Conservation (phyloP, 2,329 filamentous ascomycete species). For the Fusarium sp. region DNA sequence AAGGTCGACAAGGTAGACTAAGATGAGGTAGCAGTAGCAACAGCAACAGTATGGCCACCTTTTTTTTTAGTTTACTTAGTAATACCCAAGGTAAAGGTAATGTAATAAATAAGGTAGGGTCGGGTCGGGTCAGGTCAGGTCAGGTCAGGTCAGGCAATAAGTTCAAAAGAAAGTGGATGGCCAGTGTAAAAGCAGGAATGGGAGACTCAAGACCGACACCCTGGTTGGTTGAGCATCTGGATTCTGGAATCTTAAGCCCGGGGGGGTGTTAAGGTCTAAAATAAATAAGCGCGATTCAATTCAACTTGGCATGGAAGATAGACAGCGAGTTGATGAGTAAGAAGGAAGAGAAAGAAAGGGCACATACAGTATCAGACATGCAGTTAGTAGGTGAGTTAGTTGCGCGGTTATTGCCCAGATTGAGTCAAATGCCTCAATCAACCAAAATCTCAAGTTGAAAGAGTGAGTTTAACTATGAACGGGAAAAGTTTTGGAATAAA, state of each 20-base stretch:
- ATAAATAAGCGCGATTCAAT: conserved; percentile 43
- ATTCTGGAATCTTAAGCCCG: conserved; percentile 47
- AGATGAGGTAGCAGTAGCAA: neutral
- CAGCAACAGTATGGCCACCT: conserved; percentile 23
- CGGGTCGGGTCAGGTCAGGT: conserved; percentile 12
- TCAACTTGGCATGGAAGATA: conserved; percentile 35
- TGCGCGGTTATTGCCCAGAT: neutral
- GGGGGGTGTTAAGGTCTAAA: conserved; percentile 40
- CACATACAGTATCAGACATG: neutral
- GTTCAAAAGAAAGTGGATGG: conserved; percentile 24
- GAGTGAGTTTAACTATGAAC: neutral
- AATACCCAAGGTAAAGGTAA: neutral
- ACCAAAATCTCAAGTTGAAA: neutral
- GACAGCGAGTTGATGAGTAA: neutral
- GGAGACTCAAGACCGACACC: conserved; percentile 36
- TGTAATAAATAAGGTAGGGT: conserved; percentile 16
- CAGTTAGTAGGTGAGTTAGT: conserved; percentile 1
- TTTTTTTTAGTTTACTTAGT: conserved; percentile 1
- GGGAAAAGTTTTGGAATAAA: conserved; percentile 6
- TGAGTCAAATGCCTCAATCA: neutral
- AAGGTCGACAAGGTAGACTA: neutral
- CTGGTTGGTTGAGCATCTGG: conserved; percentile 48
- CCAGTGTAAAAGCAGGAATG: conserved; percentile 44
- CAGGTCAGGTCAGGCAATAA: conserved; percentile 23
- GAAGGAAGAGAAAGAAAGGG: too few species aligned